Conservation (phyloP, 1,284 basidiomycete genomes). For the Spongispora temasekensis region DNA sequence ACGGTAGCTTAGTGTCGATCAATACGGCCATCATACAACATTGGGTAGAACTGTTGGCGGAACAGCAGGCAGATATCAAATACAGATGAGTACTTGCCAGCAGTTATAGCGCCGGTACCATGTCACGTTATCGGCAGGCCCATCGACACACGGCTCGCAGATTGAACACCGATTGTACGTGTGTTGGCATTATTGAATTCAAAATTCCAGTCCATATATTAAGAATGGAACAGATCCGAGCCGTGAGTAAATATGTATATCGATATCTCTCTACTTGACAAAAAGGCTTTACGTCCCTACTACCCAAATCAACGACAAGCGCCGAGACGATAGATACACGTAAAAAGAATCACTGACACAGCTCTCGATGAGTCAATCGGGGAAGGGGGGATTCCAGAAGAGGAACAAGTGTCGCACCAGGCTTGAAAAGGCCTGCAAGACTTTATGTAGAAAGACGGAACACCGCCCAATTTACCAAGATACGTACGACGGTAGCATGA, state of each 20-base stretch:
- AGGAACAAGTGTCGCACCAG: not conserved
- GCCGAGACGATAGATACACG: slow-evolving; percentile 11
- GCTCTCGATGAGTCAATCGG: too few species aligned
- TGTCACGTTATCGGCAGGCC: too few species aligned
- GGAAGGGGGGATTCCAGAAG: slow-evolving; percentile 2
- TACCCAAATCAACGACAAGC: not conserved
- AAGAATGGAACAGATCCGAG: slow-evolving; percentile 13
- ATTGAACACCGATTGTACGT: not conserved
- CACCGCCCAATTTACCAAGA: not conserved
- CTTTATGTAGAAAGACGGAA: not conserved
- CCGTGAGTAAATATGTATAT: too few species aligned
- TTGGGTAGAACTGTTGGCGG: too few species aligned
- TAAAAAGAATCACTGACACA: slow-evolving; percentile 12
- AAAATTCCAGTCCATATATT: not conserved
- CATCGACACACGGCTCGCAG: not conserved
- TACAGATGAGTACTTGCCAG: too few species aligned
- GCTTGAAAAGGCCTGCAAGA: not conserved
- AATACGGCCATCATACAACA: too few species aligned
- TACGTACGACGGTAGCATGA: too few species aligned
- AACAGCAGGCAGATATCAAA: too few species aligned
- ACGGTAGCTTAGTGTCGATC: too few species aligned
- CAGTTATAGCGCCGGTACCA: too few species aligned
- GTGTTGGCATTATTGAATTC: too few species aligned
- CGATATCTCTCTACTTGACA: too few species aligned
- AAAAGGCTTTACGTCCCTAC: not conserved